Conservation (phyloP, 257 asterid species). For the Salvia rosmarinus region DNA sequence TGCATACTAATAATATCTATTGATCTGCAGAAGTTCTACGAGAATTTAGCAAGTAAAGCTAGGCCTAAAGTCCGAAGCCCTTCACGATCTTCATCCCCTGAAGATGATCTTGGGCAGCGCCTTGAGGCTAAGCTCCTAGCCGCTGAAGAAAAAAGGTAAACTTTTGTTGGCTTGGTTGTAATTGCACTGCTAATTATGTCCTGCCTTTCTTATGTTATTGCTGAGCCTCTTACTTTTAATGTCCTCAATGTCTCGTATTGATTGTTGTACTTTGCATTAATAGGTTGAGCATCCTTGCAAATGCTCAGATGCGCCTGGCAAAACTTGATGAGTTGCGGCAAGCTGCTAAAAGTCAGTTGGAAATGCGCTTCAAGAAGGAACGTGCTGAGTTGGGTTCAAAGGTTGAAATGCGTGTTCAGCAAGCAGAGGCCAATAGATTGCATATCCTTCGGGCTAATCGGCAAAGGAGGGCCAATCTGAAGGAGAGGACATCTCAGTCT, state of each 20-base stretch:
- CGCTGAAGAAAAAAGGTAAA: constrained; percentile 89
- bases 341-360: constrained; percentile 80
- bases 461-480: constrained; percentile 77
- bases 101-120: constrained; percentile 86
- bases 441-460: constrained; percentile 73
- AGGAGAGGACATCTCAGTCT: constrained; percentile 91
- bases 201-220: neutral
- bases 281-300: constrained; percentile 79
- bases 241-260: neutral
- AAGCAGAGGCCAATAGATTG: constrained; percentile 91
- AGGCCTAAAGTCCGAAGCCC: constrained; percentile 89
- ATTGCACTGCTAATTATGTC: neutral
- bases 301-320: constrained; percentile 85
- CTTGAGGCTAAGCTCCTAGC: constrained; percentile 98
- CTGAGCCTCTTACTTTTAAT: neutral
- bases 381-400: constrained; percentile 84
- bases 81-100: constrained; percentile 62
- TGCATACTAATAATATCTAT: constrained; percentile 6
- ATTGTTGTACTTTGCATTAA: constrained; percentile 20
- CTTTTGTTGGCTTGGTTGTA: neutral
- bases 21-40: constrained; percentile 77
- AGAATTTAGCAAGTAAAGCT: constrained; percentile 85
- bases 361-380: constrained; percentile 74
- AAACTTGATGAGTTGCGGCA: constrained; percentile 86
- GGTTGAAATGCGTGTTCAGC: constrained; percentile 77